Evolutionary conservation across 331 rosid genomes (phyloP).

Genomic region (Telfairia occidentalis): DNA sequence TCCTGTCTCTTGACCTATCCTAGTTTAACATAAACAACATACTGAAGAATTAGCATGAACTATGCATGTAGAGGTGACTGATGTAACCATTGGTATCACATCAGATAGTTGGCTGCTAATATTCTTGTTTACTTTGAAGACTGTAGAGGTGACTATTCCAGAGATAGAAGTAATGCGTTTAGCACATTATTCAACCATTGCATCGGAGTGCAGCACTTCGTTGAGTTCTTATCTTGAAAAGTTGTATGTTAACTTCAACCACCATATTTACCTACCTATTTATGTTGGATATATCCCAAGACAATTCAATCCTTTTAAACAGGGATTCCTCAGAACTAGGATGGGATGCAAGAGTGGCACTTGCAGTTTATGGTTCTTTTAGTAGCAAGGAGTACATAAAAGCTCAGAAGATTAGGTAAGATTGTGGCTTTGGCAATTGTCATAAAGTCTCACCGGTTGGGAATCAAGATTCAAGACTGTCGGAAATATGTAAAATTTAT

Average conservation of each 20-base stretch:
- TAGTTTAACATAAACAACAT: neutral
- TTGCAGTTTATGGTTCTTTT: slow-evolving; percentile 58
- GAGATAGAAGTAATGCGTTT: slow-evolving; percentile 83
- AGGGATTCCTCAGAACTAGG: slow-evolving; percentile 57
- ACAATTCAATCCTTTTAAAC: slow-evolving; percentile 7
- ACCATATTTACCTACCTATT: slow-evolving; percentile 1
- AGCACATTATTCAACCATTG: slow-evolving; percentile 84
- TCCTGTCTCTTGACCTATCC: neutral
- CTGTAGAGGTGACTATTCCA: slow-evolving; percentile 67
- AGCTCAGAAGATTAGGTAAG: slow-evolving; percentile 74
- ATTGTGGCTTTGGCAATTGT: neutral
- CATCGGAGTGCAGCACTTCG: slow-evolving; percentile 59
- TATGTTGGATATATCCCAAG: neutral
- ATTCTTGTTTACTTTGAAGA: slow-evolving; percentile 29
- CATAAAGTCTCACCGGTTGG: neutral
- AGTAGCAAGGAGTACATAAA: slow-evolving; percentile 70
- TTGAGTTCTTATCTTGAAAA: slow-evolving; percentile 38
- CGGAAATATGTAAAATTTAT: neutral
- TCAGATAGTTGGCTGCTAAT: slow-evolving; percentile 1
- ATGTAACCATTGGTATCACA: neutral
- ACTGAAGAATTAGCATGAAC: neutral
- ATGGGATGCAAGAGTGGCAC: slow-evolving; percentile 84
- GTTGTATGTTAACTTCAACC: slow-evolving; percentile 30
- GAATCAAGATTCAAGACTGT: neutral
- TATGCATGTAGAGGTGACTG: neutral